Conservation (phyloP, 2,329 filamentous ascomycete genomes). For the Karstenula rhodostoma region DNA sequence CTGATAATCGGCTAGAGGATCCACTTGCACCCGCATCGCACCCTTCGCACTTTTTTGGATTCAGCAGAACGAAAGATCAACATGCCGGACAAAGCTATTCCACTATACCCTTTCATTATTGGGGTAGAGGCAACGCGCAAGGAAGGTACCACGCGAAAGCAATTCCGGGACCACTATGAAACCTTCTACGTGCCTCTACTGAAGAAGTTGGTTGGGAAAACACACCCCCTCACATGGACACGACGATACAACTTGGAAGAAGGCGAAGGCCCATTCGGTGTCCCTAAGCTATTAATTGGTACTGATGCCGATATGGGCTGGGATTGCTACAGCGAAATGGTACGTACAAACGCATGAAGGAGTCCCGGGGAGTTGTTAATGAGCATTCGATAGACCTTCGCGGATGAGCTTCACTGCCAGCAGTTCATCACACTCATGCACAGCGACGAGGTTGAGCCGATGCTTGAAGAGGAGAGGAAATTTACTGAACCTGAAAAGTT, state of each 20-base stretch:
- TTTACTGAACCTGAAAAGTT: constrained; percentile 25
- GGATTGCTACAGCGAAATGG: constrained; percentile 30
- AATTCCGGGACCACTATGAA: constrained; percentile 28
- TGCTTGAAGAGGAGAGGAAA: constrained; percentile 29
- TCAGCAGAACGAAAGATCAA: not conserved
- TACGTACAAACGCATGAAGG: not conserved
- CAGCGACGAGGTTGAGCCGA: constrained; percentile 19
- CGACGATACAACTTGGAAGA: constrained; percentile 27
- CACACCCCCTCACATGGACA: constrained; percentile 29
- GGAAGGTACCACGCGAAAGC: constrained; percentile 22
- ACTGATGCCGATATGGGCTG: constrained; percentile 25
- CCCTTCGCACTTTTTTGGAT: not conserved
- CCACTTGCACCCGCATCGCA: not conserved
- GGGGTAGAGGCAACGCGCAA: constrained; percentile 25
- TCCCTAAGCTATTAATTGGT: constrained; percentile 22
- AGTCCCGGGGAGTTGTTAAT: not conserved
- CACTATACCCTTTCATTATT: constrained; percentile 25
- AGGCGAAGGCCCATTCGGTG: constrained; percentile 20
- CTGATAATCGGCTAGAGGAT: not conserved
- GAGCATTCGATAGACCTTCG: constrained; percentile 14
- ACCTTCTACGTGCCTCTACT: constrained; percentile 21
- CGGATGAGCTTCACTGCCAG: constrained; percentile 29
- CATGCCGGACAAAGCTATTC: constrained; percentile 22
- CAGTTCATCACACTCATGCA: constrained; percentile 32
- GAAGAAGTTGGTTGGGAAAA: constrained; percentile 22